Percentiles rank a stretch among this genome's conserved stretches.
Evolutionary conservation across 1,139 yeast genomes (phyloP).

Genomic region (Suhomyces anneliseae): DNA sequence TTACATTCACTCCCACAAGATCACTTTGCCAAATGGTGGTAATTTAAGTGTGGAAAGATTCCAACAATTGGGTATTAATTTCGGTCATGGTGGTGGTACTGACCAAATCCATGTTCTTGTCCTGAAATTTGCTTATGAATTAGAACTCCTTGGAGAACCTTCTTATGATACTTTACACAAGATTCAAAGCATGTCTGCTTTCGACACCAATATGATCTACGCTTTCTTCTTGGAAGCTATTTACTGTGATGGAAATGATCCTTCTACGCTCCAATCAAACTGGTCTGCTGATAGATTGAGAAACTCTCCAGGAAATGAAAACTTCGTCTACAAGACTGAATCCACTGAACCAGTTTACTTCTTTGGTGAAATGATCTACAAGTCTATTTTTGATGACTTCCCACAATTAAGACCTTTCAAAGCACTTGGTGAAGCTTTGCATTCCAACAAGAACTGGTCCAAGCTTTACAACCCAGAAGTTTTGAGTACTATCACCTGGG

Average conservation of each 20-base stretch:
- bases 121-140: conserved; percentile 37
- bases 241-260: conserved; percentile 43
- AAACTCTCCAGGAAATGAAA: conserved; percentile 23
- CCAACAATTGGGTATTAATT: conserved; percentile 50
- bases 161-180: conserved; percentile 33
- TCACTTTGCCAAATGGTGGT: conserved; percentile 52
- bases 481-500: conserved; percentile 30
- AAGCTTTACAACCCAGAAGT: conserved; percentile 37
- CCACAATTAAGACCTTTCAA: conserved; percentile 42
- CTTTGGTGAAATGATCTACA: conserved; percentile 60
- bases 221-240: conserved; percentile 60
- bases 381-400: conserved; percentile 51
- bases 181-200: conserved; percentile 36
- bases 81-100: conserved; percentile 54
- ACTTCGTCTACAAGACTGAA: conserved; percentile 23
- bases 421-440: conserved; percentile 43
- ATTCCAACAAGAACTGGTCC: conserved; percentile 42
- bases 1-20: conserved; percentile 30
- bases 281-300: conserved; percentile 52
- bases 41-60: conserved; percentile 49
- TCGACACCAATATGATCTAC: conserved; percentile 55
- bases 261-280: conserved; percentile 20
- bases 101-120: conserved; percentile 47
- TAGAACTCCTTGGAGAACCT: conserved; percentile 33
- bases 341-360: conserved; percentile 37